Evolutionary conservation across 2,329 filamentous ascomycete species (phyloP).

Genomic region (Clonostachys chloroleuca): DNA sequence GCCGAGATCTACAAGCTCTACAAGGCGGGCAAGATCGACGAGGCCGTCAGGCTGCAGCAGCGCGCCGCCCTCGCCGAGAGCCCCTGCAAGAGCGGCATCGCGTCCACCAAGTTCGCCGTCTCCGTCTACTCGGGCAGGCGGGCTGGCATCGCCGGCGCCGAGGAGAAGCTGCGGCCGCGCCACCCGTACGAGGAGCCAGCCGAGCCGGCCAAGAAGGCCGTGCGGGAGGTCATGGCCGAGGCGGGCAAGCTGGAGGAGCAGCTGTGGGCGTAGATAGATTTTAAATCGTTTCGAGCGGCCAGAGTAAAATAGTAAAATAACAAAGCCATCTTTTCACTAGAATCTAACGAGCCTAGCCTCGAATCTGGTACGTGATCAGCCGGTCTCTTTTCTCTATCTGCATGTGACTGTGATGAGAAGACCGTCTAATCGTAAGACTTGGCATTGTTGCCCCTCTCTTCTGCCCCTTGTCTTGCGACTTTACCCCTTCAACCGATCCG

Average conservation of each 20-base stretch:
- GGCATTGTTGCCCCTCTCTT: too few relatives aligned
- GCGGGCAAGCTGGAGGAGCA: slow-evolving; percentile 36
- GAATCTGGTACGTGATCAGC: too few relatives aligned
- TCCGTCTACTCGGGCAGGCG: slow-evolving; percentile 51
- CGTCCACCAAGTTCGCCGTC: slow-evolving; percentile 64
- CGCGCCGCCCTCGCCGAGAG: slow-evolving; percentile 62
- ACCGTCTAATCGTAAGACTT: too few relatives aligned
- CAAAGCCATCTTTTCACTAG: too few relatives aligned
- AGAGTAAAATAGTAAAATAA: too few relatives aligned
- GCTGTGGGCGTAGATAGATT: neutral
- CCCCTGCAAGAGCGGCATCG: slow-evolving; percentile 62
- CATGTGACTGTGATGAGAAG: too few relatives aligned
- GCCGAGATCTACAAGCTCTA: slow-evolving; percentile 59
- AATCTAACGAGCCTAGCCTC: too few relatives aligned
- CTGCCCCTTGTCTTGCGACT: too few relatives aligned
- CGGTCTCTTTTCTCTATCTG: too few relatives aligned
- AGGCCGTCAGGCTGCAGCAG: slow-evolving; percentile 57
- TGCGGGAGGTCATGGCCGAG: slow-evolving; percentile 32
- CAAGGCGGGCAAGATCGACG: slow-evolving; percentile 46
- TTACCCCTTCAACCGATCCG: too few relatives aligned
- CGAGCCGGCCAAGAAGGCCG: slow-evolving; percentile 35
- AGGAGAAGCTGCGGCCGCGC: slow-evolving; percentile 52
- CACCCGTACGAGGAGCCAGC: slow-evolving; percentile 52
- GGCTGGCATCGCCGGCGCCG: slow-evolving; percentile 56
- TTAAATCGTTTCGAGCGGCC: too few relatives aligned